phyloP scores from a whole-genome alignment of 2,329 filamentous ascomycete genomes.

The Ophiostoma piceae region DNA sequence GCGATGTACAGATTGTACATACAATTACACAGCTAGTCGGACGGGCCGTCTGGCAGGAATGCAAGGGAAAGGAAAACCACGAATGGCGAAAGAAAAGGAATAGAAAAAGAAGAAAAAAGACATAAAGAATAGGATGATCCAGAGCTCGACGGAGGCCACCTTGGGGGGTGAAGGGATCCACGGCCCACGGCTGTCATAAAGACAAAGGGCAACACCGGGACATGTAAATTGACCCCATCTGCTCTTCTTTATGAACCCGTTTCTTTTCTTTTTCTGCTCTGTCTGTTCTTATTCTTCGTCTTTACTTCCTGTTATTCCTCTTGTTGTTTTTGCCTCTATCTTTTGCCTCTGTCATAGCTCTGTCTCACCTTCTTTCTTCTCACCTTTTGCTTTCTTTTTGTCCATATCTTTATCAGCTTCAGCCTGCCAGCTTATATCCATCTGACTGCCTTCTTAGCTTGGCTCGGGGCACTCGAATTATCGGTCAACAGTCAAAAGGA shows the following conservation, averaged over 20 bases:
- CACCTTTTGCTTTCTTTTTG: neutral
- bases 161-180: neutral
- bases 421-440: neutral
- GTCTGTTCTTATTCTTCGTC: neutral
- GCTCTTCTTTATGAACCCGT: conserved; percentile 6
- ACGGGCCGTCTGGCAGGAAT: neutral
- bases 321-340: conserved; percentile 12
- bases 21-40: neutral
- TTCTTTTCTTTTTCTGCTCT: conserved; percentile 14
- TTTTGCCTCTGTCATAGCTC: conserved; percentile 11
- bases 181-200: conserved; percentile 2
- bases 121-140: neutral
- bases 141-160: conserved; percentile 1
- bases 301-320: neutral
- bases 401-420: neutral
- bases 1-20: neutral
- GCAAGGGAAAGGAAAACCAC: neutral
- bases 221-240: conserved; percentile 11
- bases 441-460: neutral
- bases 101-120: conserved; percentile 5
- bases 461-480: neutral
- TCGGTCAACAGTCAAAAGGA: conserved; percentile 13
- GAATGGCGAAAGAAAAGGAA: neutral
- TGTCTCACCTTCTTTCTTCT: conserved; percentile 1
- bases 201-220: conserved; percentile 12